Evolutionary conservation across 306 rosid species (phyloP).

Genomic region (Sindora glabra): DNA sequence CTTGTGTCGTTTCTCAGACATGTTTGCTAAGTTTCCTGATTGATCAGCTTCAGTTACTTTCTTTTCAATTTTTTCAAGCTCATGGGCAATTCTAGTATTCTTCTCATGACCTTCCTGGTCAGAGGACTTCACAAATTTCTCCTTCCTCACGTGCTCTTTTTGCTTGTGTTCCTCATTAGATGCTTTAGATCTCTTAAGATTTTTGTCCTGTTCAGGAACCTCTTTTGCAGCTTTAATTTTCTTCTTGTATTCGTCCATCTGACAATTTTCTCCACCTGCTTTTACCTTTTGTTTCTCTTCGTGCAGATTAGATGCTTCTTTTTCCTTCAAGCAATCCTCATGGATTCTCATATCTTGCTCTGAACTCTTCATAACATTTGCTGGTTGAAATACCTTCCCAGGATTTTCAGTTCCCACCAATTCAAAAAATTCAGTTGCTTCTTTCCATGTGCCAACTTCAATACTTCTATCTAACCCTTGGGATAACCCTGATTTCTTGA

Average conservation of each 20-base stretch:
- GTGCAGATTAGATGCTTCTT: conserved; percentile 24
- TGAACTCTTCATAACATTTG: conserved; percentile 25
- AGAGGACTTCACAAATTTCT: conserved; percentile 21
- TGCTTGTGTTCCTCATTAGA: conserved; percentile 26
- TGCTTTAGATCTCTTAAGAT: conserved; percentile 29
- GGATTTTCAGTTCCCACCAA: conserved; percentile 64
- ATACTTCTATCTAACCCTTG: conserved; percentile 42
- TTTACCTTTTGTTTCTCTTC: conserved; percentile 18
- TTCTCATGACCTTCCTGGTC: conserved; percentile 31
- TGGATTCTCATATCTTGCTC: conserved; percentile 24
- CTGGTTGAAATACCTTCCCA: conserved; percentile 30
- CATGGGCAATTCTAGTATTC: conserved; percentile 17
- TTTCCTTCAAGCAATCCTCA: conserved; percentile 32
- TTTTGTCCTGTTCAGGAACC: conserved; percentile 28
- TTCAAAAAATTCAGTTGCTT: conserved; percentile 72
- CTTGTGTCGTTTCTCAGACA: conserved; percentile 24
- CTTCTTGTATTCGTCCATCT: conserved; percentile 29
- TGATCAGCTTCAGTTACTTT: conserved; percentile 21
- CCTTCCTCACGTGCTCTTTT: conserved; percentile 35
- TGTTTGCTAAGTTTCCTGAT: conserved; percentile 21
- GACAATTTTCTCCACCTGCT: conserved; percentile 20
- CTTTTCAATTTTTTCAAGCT: conserved; percentile 27
- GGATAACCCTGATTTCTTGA: conserved; percentile 39
- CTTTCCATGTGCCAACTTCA: conserved; percentile 61
- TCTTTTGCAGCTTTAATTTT: conserved; percentile 29